Evolutionary conservation across 352 stramenopile genomes (phyloP), one percentile per base, ranked within the genome.

Genomic region (Phytopythium oedochilum): DNA sequence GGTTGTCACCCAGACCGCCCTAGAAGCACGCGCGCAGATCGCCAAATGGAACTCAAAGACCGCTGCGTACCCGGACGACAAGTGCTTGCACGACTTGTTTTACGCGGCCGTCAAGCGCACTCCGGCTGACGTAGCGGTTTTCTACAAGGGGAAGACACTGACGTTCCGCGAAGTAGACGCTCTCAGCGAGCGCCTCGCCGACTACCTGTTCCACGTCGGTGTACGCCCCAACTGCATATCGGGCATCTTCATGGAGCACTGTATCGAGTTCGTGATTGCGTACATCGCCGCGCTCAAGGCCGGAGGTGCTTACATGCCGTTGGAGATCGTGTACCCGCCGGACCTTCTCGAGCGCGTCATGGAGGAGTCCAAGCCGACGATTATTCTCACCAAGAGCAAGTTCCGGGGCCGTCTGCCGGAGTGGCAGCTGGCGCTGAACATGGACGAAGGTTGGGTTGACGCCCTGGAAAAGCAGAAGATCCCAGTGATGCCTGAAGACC

Each of bases 221-320:
- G 78, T 91, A 31, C 80, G 80, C 5, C 78, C 78, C 2, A 87
- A 87, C 59, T 70, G 63, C 51, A 90, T 88, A 44, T 82, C 75
- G 45, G 81, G 78, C 29, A 88, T 91, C 64, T 91, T 97, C 60
- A 96, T 98, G 88, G 89, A 97, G 54, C 88, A 96, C 36, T 94
- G 83, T 54, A 75, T 86, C 52, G 83, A 97, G 72, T 98, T 97
- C 62, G 87, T 96, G 39, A 74, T 98, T 22, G 82, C 75, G 7
- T 97, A 96, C 63, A 71, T 98, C 32, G 91, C 89, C 9, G 85
- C 89, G 11, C 72, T 97, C 28, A 97, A 97, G 68, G 88, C 87
- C 18, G 88, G 91, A 15, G 89, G 84, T 20, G 84, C 84, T 9
- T 97, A 97, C 77, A 96, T 97, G 80, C 89, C 89, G 17, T 60